phyloP scores from a whole-genome alignment of 495 filamentous ascomycete genomes.

The Cercophora scortea region DNA sequence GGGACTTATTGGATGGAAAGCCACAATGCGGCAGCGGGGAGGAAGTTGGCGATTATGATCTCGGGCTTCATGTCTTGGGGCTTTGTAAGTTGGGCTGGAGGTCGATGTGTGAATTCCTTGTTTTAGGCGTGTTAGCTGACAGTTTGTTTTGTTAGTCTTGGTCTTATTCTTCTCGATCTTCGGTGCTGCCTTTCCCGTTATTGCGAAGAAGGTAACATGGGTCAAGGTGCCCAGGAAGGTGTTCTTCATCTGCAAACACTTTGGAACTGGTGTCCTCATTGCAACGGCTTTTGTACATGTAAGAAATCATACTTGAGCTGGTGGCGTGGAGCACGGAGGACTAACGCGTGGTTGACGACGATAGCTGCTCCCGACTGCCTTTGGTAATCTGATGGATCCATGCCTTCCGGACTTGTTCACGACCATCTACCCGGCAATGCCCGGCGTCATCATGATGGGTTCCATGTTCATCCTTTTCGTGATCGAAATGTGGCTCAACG shows the following conservation, averaged over 20 bases:
- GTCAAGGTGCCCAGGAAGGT: conserved; percentile 43
- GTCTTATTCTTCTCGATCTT: conserved; percentile 32
- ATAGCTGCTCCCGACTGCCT: conserved; percentile 49
- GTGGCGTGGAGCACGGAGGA: neutral
- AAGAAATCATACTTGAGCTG: conserved; percentile 14
- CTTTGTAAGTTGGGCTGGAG: conserved; percentile 36
- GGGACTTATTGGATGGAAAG: conserved; percentile 23
- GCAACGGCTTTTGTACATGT: conserved; percentile 66
- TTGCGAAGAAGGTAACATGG: conserved; percentile 47
- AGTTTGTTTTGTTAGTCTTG: conserved; percentile 20
- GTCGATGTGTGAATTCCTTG: too few relatives aligned
- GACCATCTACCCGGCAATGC: conserved; percentile 48
- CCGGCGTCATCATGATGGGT: conserved; percentile 52
- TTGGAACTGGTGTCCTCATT: conserved; percentile 62
- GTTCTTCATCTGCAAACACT: conserved; percentile 53
- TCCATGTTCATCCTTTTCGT: conserved; percentile 49
- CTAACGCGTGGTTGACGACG: neutral
- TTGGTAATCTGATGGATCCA: conserved; percentile 47
- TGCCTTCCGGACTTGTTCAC: conserved; percentile 52
- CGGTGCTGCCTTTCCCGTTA: conserved; percentile 45
- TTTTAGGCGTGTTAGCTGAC: too few relatives aligned
- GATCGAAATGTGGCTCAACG: conserved; percentile 48
- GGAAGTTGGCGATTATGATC: conserved; percentile 38
- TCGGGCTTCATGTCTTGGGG: conserved; percentile 38
- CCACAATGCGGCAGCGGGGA: conserved; percentile 37